These are phyloP conservation scores for Acacia concinna DNA, from an alignment of 331 rosid genomes.

Conservation along the genomic window DNA sequence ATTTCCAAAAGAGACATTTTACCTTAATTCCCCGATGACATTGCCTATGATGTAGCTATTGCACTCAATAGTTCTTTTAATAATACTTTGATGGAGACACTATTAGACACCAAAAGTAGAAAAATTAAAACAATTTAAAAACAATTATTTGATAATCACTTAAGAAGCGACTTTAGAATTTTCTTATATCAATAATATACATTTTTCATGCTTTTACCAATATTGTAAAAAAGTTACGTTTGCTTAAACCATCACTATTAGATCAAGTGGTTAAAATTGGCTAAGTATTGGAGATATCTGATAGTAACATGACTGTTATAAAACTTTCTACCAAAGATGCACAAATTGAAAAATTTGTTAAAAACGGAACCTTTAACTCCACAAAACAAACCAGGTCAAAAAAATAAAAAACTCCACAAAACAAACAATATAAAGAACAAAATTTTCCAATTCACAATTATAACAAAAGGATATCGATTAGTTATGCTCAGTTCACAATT, in stretches of 20 bases:
- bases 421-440: background rate
- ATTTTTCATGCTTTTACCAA: background rate
- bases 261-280: background rate
- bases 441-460: background rate
- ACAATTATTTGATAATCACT: background rate
- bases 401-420: background rate
- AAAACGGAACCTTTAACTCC: background rate
- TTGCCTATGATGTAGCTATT: conserved; percentile 43
- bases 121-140: background rate
- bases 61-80: conserved; percentile 28
- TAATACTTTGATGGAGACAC: conserved; percentile 27
- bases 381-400: too few relatives aligned
- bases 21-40: conserved; percentile 43
- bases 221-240: background rate
- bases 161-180: background rate
- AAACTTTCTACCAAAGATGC: background rate
- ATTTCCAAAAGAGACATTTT: conserved; percentile 40
- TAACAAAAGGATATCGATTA: background rate
- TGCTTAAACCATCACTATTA: background rate
- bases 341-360: background rate
- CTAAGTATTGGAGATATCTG: background rate
- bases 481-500: background rate
- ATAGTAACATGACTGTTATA: background rate
- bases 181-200: background rate
- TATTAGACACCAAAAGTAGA: conserved; percentile 1